Base-by-base conservation (phyloP, 2,329 filamentous ascomycete species). In the Mycosphaerella sp. region DNA sequence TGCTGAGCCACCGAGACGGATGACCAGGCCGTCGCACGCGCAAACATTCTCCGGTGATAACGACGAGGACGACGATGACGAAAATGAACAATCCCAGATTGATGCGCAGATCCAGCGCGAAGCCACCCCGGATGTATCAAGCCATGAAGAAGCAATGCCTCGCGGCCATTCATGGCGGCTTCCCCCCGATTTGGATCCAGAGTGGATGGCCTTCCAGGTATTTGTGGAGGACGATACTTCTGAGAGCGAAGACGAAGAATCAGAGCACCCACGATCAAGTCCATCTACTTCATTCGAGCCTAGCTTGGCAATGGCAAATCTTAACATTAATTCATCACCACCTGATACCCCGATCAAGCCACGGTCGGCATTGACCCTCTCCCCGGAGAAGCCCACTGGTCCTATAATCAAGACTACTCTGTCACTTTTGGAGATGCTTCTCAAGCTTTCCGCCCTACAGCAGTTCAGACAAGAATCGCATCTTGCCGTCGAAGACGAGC, bases 181-280 rank as follows among this genome's bases (percentile, higher is more conserved):
- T 9, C 58, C 60, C 0, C 76, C 78, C 1, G 86, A 90, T 56
- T 75, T 95, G 0, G 91, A 95, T 62, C 83, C 86, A 0, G 91
- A 95, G 70, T 96, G 91, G 91, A 81, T 95, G 60, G 91, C 91
- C 0, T 82, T 96, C 12, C 89, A 95, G 67, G 87, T 95, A 1
- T 93, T 85, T 66, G 80, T 81, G 12, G 84, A 88, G 63, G 74
- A 77, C 29, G 77, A 82, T 2, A 61, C 64, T 29, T 61, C 59
- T 5, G 62, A 80, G 0, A 79, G 80, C 40, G 78, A 78, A 0
- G 79, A 81, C 39, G 72, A 65, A 21, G 59, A 63, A 2, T 23
- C 56, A 7, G n/a, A 44, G 21, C 29, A 45, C 7, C 23, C 53
- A 26, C 50, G 56, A 11, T 55, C 55, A 29, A 57, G 43, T 55